Base-by-base conservation (phyloP, 441 rosid genomes). In the Corymbia citriodora region DNA sequence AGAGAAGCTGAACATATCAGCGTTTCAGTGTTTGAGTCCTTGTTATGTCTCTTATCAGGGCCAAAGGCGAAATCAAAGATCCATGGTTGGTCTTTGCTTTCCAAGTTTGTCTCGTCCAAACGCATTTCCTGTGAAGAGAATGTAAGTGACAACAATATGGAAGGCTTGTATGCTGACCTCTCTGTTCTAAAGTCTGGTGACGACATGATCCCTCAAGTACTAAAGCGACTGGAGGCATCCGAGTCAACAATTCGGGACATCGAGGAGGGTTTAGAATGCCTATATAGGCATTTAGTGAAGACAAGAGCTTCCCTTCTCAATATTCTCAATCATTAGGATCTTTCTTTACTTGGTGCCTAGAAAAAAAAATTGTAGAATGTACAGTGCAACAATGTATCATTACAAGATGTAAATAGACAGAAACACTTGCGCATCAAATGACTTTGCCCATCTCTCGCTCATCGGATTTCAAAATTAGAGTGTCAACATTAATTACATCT, bases 281-380 rank as follows among this genome's bases (percentile, higher is more conserved):
- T 89, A 52, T 65, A 31, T 87, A 63, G 85, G 91, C 57, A 54
- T 33, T 48, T 89, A n/a, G 68, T 89, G 63, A 89, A 89, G 55
- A 59, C 9, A n/a, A 89, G 86, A 49, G 91, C 87, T 31, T 87
- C 68, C 53, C 91, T 86, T 68, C 88, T 89, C 31, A 89, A 86
- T 54, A 89, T 65, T 27, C 91, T 89, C 63, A 36, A 50, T 68
- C 50, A 53, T 88, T 89, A 57, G 74, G 54, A 50, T 31, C 29
- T 9, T 61, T 65, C 59, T 88, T n/a, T 36, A 27, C 15, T 49
- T 16, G 29, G 2, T n/a, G 65, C 79, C 89, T 31, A 88, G 53
- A 36, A 88, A 57, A 40, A 57, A 31, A 85, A 87, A 65, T 87
- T 86, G 54, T 11, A 59, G 36, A 36, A 23, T 89, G 88, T 61